A percentile compares a stretch with the other conserved stretches of the same genome.
phyloP scores from a whole-genome alignment of 1,284 basidiomycete genomes.

The Ceratobasidium papillatum region DNA sequence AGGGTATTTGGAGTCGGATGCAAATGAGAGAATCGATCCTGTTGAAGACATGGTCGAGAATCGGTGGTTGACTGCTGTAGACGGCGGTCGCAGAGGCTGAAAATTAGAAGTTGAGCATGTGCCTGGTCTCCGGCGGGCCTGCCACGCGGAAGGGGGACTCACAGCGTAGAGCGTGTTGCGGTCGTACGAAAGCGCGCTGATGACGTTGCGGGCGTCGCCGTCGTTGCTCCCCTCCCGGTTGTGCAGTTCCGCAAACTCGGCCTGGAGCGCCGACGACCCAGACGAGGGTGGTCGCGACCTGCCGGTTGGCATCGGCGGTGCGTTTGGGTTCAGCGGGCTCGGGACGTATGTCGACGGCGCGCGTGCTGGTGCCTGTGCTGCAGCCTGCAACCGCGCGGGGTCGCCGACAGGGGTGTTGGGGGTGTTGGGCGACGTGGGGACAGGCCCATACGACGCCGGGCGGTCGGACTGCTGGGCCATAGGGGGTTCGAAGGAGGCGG shows the following conservation, averaged over 20 bases:
- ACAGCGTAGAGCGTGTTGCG: constrained; percentile 22
- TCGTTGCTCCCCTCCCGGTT: constrained; percentile 7
- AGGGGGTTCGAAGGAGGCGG: constrained; percentile 24
- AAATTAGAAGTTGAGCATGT: neutral
- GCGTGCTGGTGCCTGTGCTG: neutral
- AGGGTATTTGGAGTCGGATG: constrained; percentile 44
- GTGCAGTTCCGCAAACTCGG: constrained; percentile 13
- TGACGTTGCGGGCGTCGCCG: constrained; percentile 8
- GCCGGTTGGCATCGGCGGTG: neutral
- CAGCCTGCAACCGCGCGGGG: neutral
- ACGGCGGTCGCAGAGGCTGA: constrained; percentile 36
- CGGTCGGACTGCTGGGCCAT: constrained; percentile 9
- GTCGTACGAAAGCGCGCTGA: neutral
- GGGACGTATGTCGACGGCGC: constrained; percentile 22
- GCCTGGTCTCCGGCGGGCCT: neutral
- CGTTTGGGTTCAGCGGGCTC: constrained; percentile 31
- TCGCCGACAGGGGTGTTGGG: neutral
- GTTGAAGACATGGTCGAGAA: constrained; percentile 45
- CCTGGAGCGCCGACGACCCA: constrained; percentile 15
- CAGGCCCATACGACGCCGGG: constrained; percentile 19
- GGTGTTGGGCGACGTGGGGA: constrained; percentile 34
- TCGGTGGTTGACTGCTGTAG: constrained; percentile 41
- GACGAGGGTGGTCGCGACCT: constrained; percentile 23
- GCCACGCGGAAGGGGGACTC: constrained; percentile 26
- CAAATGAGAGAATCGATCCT: constrained; percentile 45